Percentiles rank a stretch among this genome's conserved stretches.
These are phyloP conservation scores for Periconia sp. DNA, from an alignment of 2,329 filamentous ascomycete genomes.

Conservation along the genomic window DNA sequence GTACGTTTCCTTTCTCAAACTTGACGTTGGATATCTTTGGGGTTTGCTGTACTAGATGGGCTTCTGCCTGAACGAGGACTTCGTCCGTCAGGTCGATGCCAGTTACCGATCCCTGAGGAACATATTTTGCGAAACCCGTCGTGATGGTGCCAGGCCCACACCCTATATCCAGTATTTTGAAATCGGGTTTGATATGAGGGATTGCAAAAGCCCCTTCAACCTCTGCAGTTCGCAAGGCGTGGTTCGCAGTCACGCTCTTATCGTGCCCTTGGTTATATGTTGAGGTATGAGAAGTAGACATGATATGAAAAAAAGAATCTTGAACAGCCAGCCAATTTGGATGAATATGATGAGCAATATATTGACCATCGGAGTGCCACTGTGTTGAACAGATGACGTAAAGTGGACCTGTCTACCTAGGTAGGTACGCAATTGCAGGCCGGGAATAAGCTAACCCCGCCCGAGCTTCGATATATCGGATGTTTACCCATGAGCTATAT, in stretches of 20 bases:
- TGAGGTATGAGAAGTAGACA: background rate
- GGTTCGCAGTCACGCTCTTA: constrained; percentile 27
- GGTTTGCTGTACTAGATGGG: constrained; percentile 19
- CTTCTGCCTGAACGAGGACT: constrained; percentile 38
- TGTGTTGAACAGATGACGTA: too few species aligned
- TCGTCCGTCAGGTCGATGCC: constrained; percentile 44
- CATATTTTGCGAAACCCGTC: constrained; percentile 39
- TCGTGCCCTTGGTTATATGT: constrained; percentile 37
- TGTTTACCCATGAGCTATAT: too few species aligned
- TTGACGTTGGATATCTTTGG: constrained; percentile 23
- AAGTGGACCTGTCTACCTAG: too few species aligned
- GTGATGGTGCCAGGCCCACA: constrained; percentile 48
- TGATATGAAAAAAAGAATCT: background rate
- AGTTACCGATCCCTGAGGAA: constrained; percentile 43
- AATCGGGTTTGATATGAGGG: constrained; percentile 16
- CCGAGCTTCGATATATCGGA: too few species aligned
- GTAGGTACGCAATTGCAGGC: too few species aligned
- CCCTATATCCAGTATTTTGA: constrained; percentile 45
- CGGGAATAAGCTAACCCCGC: too few species aligned
- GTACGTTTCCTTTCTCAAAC: constrained; percentile 37
- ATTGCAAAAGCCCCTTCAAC: constrained; percentile 32
- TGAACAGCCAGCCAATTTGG: too few species aligned
- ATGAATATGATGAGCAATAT: too few species aligned
- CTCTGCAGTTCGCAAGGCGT: constrained; percentile 37
- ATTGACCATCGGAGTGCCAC: too few species aligned